phyloP scores from a whole-genome alignment of 2,329 filamentous ascomycete genomes.

The Calcarisporium arbuscula region DNA sequence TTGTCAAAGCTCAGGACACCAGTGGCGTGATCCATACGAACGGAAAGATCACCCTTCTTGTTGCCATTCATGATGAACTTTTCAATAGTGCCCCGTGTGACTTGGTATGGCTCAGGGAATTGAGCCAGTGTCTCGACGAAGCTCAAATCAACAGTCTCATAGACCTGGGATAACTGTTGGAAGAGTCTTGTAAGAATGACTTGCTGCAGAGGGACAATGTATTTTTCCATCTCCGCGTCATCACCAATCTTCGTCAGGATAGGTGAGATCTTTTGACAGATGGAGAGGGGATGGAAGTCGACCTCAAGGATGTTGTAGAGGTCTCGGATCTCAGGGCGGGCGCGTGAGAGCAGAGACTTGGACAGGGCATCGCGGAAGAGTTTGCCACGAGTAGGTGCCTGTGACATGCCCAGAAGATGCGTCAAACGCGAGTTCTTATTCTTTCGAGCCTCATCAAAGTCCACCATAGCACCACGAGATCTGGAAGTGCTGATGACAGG shows the following conservation, averaged over 20 bases:
- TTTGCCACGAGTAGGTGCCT: conserved; percentile 78
- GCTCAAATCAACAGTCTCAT: conserved; percentile 91
- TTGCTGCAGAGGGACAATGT: conserved; percentile 91
- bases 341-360: conserved; percentile 90
- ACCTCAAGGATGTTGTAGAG: conserved; percentile 99
- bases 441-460: conserved; percentile 94
- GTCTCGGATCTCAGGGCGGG: conserved; percentile 88
- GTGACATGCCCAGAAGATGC: conserved; percentile 88
- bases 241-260: conserved; percentile 90
- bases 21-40: conserved; percentile 92
- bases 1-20: conserved; percentile 96
- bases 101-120: conserved; percentile 95
- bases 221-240: conserved; percentile 95
- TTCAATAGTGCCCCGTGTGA: conserved; percentile 84
- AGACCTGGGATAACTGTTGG: conserved; percentile 98
- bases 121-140: conserved; percentile 91
- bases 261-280: conserved; percentile 98
- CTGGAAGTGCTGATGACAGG: conserved; percentile 98
- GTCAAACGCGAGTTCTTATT: conserved; percentile 98
- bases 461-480: conserved; percentile 90
- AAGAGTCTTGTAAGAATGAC: conserved; percentile 97
- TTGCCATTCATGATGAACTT: conserved; percentile 99
- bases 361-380: conserved; percentile 94
- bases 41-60: conserved; percentile 97
- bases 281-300: conserved; percentile 96